These are phyloP conservation scores for Cryptosporidium meleagridis DNA, from an alignment of 169 alveolate species.

Conservation along the genomic window DNA sequence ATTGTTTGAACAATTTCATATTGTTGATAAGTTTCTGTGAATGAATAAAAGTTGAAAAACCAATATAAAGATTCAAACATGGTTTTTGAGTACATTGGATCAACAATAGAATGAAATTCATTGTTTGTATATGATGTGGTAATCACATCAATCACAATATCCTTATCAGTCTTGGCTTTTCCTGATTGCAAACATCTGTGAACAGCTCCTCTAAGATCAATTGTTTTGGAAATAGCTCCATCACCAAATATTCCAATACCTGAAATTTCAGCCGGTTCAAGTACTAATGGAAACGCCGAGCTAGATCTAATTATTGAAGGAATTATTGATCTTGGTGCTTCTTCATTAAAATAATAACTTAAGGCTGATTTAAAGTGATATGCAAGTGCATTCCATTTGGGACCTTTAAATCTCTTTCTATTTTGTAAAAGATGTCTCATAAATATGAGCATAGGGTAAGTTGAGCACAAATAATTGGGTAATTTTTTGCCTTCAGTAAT, in stretches of 20 bases:
- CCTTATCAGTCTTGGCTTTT: conserved; percentile 57
- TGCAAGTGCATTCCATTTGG: conserved; percentile 54
- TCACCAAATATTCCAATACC: conserved; percentile 67
- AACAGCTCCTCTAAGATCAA: conserved; percentile 8
- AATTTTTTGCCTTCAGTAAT: not conserved
- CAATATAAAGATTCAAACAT: conserved; percentile 22
- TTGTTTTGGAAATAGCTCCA: conserved; percentile 21
- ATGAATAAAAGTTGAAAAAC: conserved; percentile 10
- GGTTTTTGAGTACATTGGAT: not conserved
- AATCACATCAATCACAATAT: conserved; percentile 44
- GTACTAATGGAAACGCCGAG: conserved; percentile 41
- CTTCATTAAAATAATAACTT: conserved; percentile 60
- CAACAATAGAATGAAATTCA: conserved; percentile 3
- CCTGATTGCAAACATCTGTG: conserved; percentile 65
- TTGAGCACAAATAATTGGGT: conserved; percentile 31
- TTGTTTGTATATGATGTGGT: conserved; percentile 17
- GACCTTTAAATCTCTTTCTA: conserved; percentile 47
- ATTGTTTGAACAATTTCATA: conserved; percentile 59
- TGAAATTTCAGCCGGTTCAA: conserved; percentile 41
- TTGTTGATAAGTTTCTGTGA: conserved; percentile 15
- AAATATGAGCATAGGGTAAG: conserved; percentile 43
- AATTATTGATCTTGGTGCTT: conserved; percentile 1
- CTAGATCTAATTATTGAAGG: conserved; percentile 37
- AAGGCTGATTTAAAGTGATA: conserved; percentile 17
- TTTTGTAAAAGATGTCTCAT: conserved; percentile 61